Evolutionary conservation across 2,329 filamentous ascomycete species (phyloP).

Genomic region (Fusarium avenaceum): DNA sequence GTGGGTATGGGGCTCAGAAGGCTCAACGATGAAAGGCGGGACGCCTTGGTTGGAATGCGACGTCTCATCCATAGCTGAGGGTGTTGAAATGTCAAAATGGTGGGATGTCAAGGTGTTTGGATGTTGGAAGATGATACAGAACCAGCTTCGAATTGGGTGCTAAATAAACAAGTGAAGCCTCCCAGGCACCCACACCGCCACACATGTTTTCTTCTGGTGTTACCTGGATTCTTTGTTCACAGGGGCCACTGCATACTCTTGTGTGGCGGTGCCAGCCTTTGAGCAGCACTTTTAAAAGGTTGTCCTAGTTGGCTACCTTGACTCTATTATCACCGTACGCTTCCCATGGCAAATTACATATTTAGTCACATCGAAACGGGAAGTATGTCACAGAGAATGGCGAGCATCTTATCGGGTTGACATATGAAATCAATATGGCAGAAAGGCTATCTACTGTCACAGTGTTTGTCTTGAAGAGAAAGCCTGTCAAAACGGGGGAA

Average conservation of each 20-base stretch:
- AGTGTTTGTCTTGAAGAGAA: background rate
- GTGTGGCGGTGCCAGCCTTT: no score
- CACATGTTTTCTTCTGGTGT: background rate
- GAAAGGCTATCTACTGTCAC: background rate
- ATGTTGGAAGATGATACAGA: background rate
- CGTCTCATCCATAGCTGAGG: background rate
- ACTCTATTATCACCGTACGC: no score
- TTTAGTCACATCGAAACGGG: no score
- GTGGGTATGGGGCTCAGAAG: constrained; percentile 44
- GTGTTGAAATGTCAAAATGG: no score
- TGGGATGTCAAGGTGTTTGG: no score
- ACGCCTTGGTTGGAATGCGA: background rate
- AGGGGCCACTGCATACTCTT: no score
- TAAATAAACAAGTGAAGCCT: background rate
- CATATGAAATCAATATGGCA: no score
- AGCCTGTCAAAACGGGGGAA: background rate
- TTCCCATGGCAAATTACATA: no score
- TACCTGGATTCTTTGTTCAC: background rate
- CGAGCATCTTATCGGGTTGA: no score
- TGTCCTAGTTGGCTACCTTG: no score
- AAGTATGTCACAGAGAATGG: no score
- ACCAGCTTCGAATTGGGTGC: background rate
- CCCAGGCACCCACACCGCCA: background rate
- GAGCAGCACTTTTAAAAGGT: no score
- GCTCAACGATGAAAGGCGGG: constrained; percentile 40